Conservation (phyloP, 1,284 basidiomycete genomes). For the Boletus holoroseus region DNA sequence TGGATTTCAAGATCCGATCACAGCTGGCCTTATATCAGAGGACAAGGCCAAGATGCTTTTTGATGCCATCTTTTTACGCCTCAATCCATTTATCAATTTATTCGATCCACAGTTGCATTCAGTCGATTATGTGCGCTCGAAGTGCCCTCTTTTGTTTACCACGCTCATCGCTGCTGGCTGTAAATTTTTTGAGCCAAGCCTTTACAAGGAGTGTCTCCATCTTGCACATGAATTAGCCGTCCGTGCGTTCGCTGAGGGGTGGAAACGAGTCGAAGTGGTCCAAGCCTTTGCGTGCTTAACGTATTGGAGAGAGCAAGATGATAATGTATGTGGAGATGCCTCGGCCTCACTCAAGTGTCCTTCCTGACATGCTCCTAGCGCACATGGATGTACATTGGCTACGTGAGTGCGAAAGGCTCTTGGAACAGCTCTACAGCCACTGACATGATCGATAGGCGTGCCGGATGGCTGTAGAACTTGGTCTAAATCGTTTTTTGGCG, state of each 20-base stretch:
- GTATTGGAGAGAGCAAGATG: conserved; percentile 83
- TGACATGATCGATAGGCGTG: conserved; percentile 50
- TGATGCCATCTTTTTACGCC: conserved; percentile 68
- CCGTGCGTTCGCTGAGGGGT: conserved; percentile 69
- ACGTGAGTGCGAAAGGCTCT: conserved; percentile 43
- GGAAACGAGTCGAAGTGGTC: conserved; percentile 74
- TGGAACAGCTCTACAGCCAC: neutral
- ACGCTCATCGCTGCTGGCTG: conserved; percentile 76
- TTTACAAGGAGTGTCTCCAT: conserved; percentile 62
- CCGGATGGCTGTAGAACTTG: conserved; percentile 78
- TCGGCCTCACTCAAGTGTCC: conserved; percentile 10
- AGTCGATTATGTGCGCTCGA: conserved; percentile 64
- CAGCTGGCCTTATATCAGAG: conserved; percentile 61
- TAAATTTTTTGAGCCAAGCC: conserved; percentile 74
- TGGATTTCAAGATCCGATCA: conserved; percentile 59
- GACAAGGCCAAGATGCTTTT: conserved; percentile 63
- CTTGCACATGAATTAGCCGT: conserved; percentile 66
- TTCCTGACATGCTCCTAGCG: conserved; percentile 41
- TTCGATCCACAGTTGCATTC: conserved; percentile 78
- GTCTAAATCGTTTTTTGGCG: conserved; percentile 61
- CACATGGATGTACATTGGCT: conserved; percentile 80
- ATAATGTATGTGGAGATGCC: conserved; percentile 48
- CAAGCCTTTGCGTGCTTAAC: conserved; percentile 81
- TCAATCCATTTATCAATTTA: conserved; percentile 81
- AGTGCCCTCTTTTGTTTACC: conserved; percentile 75